These are phyloP conservation scores for Globisporangium yorkense DNA, from an alignment of 352 stramenopile species.

Conservation along the genomic window DNA sequence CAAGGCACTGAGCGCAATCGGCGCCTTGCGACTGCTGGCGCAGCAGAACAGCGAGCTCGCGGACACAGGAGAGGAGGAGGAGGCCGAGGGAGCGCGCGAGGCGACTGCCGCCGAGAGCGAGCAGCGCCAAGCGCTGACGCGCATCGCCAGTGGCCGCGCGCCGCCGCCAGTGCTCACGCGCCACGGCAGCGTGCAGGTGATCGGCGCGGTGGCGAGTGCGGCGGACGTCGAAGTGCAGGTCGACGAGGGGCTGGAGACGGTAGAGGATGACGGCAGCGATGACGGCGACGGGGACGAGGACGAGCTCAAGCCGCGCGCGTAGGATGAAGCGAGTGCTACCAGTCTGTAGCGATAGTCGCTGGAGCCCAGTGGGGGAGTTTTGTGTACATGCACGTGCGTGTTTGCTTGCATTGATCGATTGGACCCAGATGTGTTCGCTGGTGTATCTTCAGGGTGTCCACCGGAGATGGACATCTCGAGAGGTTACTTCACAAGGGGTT, in stretches of 20 bases:
- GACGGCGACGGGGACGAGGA: conserved; percentile 17
- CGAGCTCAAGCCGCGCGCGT: conserved; percentile 9
- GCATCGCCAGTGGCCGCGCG: conserved; percentile 23
- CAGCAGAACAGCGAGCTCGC: conserved; percentile 13
- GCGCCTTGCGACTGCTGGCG: conserved; percentile 39
- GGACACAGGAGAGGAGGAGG: conserved; percentile 4
- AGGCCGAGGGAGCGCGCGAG: neutral
- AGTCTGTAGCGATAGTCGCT: neutral
- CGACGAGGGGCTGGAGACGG: conserved; percentile 25
- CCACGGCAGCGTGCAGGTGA: conserved; percentile 66
- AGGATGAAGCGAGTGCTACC: neutral
- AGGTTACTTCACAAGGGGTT: too few species aligned
- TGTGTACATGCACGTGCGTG: neutral
- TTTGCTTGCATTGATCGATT: neutral
- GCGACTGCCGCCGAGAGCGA: conserved; percentile 8
- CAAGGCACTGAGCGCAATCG: conserved; percentile 74
- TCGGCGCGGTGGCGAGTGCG: conserved; percentile 17
- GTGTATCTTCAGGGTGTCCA: too few species aligned
- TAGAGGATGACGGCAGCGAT: conserved; percentile 25
- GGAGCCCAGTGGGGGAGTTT: neutral
- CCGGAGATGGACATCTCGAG: too few species aligned
- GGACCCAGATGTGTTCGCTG: too few species aligned
- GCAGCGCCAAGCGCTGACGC: conserved; percentile 18
- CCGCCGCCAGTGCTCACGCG: conserved; percentile 45
- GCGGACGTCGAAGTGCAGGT: conserved; percentile 12